These are phyloP conservation scores for Aspergillus pseudonomiae DNA, from an alignment of 2,329 filamentous ascomycete genomes.

Conservation along the genomic window DNA sequence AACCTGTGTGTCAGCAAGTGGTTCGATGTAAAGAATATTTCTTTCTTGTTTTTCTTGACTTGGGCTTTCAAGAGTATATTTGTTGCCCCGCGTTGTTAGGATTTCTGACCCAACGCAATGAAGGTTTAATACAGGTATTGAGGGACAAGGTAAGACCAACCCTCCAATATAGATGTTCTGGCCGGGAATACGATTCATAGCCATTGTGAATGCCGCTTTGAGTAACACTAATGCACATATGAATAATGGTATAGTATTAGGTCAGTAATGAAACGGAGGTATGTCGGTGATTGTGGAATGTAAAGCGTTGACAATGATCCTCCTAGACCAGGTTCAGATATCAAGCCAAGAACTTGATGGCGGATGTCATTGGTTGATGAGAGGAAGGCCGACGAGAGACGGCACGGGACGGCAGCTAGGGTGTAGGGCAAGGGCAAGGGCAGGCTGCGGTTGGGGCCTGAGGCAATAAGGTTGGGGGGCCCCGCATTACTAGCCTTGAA, in stretches of 20 bases:
- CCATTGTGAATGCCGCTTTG: constrained; percentile 27
- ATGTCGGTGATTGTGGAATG: neutral
- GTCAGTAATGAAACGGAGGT: neutral
- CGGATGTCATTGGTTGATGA: constrained; percentile 10
- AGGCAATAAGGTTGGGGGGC: constrained; percentile 9
- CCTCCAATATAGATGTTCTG: constrained; percentile 78
- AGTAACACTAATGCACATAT: neutral
- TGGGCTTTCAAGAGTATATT: neutral
- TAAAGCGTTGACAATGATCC: neutral
- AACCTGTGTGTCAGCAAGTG: constrained; percentile 10
- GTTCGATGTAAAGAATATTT: neutral
- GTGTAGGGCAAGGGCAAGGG: constrained; percentile 25
- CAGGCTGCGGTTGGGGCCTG: constrained; percentile 6
- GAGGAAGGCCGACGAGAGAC: neutral
- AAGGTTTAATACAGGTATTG: constrained; percentile 5
- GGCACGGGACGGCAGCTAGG: constrained; percentile 12
- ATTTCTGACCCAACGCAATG: neutral
- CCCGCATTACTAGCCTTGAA: constrained; percentile 10
- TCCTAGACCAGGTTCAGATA: neutral
- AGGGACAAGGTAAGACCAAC: constrained; percentile 50
- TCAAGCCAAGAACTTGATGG: constrained; percentile 3
- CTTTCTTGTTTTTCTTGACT: neutral
- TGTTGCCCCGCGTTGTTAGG: constrained; percentile 8
- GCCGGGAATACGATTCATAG: constrained; percentile 68
- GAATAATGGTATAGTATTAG: neutral